A percentile compares a stretch with the other conserved stretches of the same genome.
These are phyloP conservation scores for Trichoderma erinaceum DNA, from an alignment of 495 filamentous ascomycete genomes.

Conservation along the genomic window DNA sequence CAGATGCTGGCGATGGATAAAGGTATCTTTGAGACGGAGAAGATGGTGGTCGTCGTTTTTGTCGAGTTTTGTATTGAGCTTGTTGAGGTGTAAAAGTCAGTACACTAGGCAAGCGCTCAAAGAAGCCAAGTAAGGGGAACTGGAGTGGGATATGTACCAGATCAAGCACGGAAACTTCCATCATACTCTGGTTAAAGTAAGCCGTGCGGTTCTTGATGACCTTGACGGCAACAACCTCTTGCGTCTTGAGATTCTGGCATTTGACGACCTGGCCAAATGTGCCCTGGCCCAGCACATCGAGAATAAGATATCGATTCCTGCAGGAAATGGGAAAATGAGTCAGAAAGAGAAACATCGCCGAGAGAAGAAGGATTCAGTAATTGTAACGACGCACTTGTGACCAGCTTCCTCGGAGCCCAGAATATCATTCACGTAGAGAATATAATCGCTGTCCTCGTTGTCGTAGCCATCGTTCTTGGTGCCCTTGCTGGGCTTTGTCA, in stretches of 20 bases:
- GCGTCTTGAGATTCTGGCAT: conserved; percentile 96
- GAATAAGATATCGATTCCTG: conserved; percentile 95
- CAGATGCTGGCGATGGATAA: conserved; percentile 96
- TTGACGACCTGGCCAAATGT: conserved; percentile 99
- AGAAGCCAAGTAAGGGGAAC: background rate
- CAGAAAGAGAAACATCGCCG: background rate
- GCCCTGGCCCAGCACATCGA: conserved; percentile 95
- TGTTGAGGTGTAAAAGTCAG: background rate
- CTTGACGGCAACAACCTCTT: conserved; percentile 98
- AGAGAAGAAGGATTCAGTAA: background rate
- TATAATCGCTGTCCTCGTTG: conserved; percentile 99
- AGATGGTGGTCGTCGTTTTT: conserved; percentile 99
- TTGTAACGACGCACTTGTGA: conserved; percentile 66
- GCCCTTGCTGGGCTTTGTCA: conserved; percentile 99
- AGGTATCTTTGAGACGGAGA: conserved; percentile 92
- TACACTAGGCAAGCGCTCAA: conserved; percentile 8
- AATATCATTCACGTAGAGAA: conserved; percentile 98
- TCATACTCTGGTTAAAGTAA: conserved; percentile 99
- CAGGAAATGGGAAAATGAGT: background rate
- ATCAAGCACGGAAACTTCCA: conserved; percentile 98
- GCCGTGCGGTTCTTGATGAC: conserved; percentile 99
- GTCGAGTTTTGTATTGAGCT: conserved; percentile 97
- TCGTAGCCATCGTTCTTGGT: conserved; percentile 98
- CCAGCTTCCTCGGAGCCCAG: conserved; percentile 95
- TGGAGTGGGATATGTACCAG: conserved; percentile 47